A percentile compares a stretch with the other conserved stretches of the same genome.
Conservation (phyloP, 495 filamentous ascomycete genomes). For the Acidomyces sp. region DNA sequence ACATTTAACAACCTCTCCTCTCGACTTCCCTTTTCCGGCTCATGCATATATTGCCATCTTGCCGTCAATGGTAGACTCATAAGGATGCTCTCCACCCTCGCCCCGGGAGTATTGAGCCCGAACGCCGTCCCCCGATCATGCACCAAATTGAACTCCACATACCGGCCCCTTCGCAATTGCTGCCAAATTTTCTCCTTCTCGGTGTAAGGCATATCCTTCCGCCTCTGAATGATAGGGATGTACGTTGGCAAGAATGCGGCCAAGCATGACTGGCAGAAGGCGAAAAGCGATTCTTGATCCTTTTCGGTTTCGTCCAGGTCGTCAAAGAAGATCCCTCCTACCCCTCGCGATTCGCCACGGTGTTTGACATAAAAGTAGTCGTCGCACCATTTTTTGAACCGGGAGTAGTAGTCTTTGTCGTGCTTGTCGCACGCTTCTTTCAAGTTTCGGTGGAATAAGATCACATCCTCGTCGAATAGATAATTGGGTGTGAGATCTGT, state of each 20-base stretch:
- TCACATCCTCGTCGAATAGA: conserved; percentile 90
- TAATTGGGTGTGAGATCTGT: conserved; percentile 89
- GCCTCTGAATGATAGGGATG: conserved; percentile 67
- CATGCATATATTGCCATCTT: conserved; percentile 91
- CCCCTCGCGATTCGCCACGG: conserved; percentile 71
- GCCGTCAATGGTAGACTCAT: conserved; percentile 95
- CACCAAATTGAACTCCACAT: conserved; percentile 98
- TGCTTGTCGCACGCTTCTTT: conserved; percentile 91
- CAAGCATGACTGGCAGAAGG: conserved; percentile 76
- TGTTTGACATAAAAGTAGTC: conserved; percentile 93
- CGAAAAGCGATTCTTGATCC: conserved; percentile 80
- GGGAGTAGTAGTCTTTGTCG: conserved; percentile 80
- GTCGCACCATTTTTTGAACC: conserved; percentile 98
- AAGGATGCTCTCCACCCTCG: conserved; percentile 86
- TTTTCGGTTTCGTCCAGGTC: conserved; percentile 79
- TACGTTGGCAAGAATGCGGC: conserved; percentile 85
- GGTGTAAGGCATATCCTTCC: conserved; percentile 85
- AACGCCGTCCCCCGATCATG: conserved; percentile 95
- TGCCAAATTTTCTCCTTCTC: conserved; percentile 88
- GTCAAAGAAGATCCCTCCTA: conserved; percentile 98
- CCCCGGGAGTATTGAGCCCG: conserved; percentile 81
- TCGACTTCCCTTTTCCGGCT: conserved; percentile 56
- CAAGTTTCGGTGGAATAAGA: conserved; percentile 89
- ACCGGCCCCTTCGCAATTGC: conserved; percentile 78
- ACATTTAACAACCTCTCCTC: conserved; percentile 71